Percentiles rank a stretch among this genome's conserved stretches.
phyloP scores from a whole-genome alignment of 2,329 filamentous ascomycete genomes.

The Botrytis aclada region DNA sequence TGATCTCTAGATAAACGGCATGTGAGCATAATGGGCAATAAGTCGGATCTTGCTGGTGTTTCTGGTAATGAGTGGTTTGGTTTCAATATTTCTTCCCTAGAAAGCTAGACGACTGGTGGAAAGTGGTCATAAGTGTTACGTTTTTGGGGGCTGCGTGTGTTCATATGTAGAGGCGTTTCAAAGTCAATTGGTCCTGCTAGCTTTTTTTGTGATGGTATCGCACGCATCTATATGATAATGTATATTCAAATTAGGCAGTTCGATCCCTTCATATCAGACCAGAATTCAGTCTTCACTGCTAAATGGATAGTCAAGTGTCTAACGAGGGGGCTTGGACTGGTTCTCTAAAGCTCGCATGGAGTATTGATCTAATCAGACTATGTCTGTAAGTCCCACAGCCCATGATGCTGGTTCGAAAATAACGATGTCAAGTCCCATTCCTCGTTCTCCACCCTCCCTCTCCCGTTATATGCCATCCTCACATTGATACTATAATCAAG shows the following conservation, averaged over 20 bases:
- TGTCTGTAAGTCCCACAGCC: too few species aligned
- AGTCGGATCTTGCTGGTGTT: neutral
- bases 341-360: neutral
- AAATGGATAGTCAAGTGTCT: neutral
- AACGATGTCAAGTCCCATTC: too few species aligned
- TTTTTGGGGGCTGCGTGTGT: too few species aligned
- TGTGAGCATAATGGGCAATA: too few species aligned
- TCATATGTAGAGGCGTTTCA: neutral
- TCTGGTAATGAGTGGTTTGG: neutral
- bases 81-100: neutral
- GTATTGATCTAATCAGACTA: neutral
- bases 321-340: accelerated
- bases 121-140: neutral
- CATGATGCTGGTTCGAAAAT: too few species aligned
- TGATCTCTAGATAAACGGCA: too few species aligned
- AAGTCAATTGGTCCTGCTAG: neutral
- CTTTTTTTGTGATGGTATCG: neutral
- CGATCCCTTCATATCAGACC: neutral
- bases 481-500: too few species aligned
- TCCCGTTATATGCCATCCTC: too few species aligned
- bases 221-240: neutral
- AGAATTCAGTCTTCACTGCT: neutral
- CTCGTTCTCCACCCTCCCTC: too few species aligned
- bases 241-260: neutral
- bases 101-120: neutral